Evolutionary conservation across 1,139 yeast genomes (phyloP).

Genomic region (Zygosaccharomyces pseudobailii): DNA sequence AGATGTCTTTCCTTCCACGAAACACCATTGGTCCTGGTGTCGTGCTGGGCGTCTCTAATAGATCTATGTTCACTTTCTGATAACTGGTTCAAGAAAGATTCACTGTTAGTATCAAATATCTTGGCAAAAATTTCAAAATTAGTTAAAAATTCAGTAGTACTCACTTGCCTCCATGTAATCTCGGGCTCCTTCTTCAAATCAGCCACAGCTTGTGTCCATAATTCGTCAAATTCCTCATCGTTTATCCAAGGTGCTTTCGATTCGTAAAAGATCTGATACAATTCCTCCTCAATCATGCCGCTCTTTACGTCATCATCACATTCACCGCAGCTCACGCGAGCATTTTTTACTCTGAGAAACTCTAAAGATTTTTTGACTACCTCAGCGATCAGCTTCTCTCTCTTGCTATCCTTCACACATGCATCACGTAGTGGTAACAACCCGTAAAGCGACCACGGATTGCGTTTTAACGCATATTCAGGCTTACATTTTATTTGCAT

Average conservation of each 20-base stretch:
- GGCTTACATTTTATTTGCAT: conserved; percentile 63
- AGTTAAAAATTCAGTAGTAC: conserved; percentile 19
- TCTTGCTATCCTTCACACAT: conserved; percentile 76
- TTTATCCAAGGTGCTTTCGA: conserved; percentile 51
- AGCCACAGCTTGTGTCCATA: conserved; percentile 65
- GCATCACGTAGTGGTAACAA: conserved; percentile 53
- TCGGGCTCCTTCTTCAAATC: conserved; percentile 71
- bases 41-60: conserved; percentile 29
- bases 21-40: conserved; percentile 35
- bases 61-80: conserved; percentile 26
- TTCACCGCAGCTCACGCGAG: conserved; percentile 61
- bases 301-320: conserved; percentile 42
- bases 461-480: conserved; percentile 54
- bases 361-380: conserved; percentile 66
- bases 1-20: conserved; percentile 37
- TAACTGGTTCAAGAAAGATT: conserved; percentile 24
- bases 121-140: conserved; percentile 9
- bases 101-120: conserved; percentile 26
- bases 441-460: conserved; percentile 54
- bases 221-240: conserved; percentile 71
- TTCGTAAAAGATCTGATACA: conserved; percentile 56
- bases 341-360: conserved; percentile 64
- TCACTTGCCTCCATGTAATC: conserved; percentile 81
- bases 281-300: conserved; percentile 50
- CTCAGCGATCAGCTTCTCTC: conserved; percentile 61